phyloP scores from a whole-genome alignment of 495 filamentous ascomycete genomes.

The Penicillium soppii region DNA sequence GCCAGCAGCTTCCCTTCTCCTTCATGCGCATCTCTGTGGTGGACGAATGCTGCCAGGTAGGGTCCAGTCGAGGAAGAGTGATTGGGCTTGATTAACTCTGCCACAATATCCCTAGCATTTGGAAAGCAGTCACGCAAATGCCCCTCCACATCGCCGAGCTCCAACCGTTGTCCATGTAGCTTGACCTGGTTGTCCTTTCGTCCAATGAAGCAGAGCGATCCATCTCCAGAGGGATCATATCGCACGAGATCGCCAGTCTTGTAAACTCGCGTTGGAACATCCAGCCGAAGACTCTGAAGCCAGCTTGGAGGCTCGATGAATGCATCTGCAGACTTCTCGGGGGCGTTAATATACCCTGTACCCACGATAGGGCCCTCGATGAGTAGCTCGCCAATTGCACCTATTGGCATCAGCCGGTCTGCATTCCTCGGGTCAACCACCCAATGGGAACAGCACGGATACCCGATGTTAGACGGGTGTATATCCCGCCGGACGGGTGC shows the following conservation, averaged over 20 bases:
- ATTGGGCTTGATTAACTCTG: no score
- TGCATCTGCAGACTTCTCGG: conserved; percentile 22
- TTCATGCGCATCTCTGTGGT: no score
- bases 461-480: background rate
- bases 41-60: no score
- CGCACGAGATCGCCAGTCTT: background rate
- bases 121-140: no score
- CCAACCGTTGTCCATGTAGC: background rate
- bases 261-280: background rate
- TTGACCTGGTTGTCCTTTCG: background rate
- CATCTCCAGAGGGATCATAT: background rate
- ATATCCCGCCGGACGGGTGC: no score
- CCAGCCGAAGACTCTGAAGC: conserved; percentile 6
- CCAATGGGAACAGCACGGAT: background rate
- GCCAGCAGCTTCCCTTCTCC: no score
- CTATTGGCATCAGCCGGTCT: background rate
- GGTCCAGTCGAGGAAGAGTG: no score
- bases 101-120: background rate
- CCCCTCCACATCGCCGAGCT: background rate
- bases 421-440: background rate
- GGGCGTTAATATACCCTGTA: conserved; percentile 38
- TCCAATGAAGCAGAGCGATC: background rate
- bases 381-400: conserved; percentile 38
- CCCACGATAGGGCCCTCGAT: conserved; percentile 43
- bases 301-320: conserved; percentile 5